Percentiles rank a stretch among this genome's conserved stretches.
Evolutionary conservation across 495 filamentous ascomycete species (phyloP).

Genomic region (Podospora comata): DNA sequence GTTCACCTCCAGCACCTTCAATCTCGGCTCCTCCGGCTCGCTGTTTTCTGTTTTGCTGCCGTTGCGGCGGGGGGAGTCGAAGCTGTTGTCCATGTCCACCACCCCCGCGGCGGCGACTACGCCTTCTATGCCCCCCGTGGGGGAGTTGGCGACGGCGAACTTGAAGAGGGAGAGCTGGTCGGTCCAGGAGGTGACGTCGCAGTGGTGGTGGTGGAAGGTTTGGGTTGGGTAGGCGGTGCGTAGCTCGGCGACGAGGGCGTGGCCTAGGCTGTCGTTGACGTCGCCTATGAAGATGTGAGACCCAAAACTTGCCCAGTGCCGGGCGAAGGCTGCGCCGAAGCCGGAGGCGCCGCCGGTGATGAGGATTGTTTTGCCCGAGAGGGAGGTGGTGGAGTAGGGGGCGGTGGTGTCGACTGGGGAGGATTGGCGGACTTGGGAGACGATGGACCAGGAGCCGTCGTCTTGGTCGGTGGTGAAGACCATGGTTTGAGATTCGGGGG

Average conservation of each 20-base stretch:
- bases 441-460: slow-evolving; percentile 21
- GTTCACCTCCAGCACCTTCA: slow-evolving; percentile 59
- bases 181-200: slow-evolving; percentile 54
- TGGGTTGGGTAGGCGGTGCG: slow-evolving; percentile 34
- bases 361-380: slow-evolving; percentile 47
- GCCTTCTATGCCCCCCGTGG: slow-evolving; percentile 54
- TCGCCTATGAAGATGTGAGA: slow-evolving; percentile 50
- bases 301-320: slow-evolving; percentile 41
- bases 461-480: slow-evolving; percentile 13
- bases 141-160: slow-evolving; percentile 48
- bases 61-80: slow-evolving; percentile 21
- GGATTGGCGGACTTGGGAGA: slow-evolving; percentile 31
- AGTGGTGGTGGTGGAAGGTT: slow-evolving; percentile 46
- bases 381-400: slow-evolving; percentile 38
- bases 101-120: slow-evolving; percentile 70
- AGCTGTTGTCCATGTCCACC: slow-evolving; percentile 34
- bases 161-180: slow-evolving; percentile 62
- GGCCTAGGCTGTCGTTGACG: slow-evolving; percentile 38
- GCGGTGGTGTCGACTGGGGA: slow-evolving; percentile 35
- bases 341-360: slow-evolving; percentile 53
- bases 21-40: slow-evolving; percentile 37
- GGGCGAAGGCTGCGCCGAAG: slow-evolving; percentile 51
- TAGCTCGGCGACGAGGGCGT: slow-evolving; percentile 38
- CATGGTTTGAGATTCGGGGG: slow-evolving; percentile 4
- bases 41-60: slow-evolving; percentile 35